phyloP scores from a whole-genome alignment of 192 early-diverging fungal genomes.

The Coemansia sp. region DNA sequence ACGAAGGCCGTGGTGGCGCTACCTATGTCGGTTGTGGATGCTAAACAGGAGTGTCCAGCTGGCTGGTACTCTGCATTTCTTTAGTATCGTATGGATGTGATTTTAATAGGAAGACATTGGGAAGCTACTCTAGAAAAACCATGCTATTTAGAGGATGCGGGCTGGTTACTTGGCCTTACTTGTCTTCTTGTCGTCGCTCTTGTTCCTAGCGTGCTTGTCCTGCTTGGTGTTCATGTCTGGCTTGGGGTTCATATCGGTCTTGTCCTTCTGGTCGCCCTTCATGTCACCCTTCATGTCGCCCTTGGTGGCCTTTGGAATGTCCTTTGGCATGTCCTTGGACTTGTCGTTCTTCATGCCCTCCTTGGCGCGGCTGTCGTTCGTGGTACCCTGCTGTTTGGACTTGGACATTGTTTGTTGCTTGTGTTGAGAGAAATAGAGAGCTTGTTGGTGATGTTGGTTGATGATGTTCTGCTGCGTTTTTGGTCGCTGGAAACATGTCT shows the following conservation, averaged over 20 bases:
- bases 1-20: slow-evolving; percentile 26
- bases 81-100: background rate
- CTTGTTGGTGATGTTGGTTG: background rate
- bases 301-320: background rate
- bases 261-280: slow-evolving; percentile 1
- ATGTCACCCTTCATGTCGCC: no score
- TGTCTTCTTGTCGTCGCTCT: slow-evolving; percentile 11
- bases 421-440: background rate
- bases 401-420: background rate
- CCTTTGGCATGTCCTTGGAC: slow-evolving; percentile 6
- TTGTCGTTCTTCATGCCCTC: slow-evolving; percentile 7
- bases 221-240: background rate
- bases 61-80: background rate
- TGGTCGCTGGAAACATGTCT: background rate
- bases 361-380: slow-evolving; percentile 4
- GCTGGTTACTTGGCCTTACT: background rate
- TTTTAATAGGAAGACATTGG: background rate
- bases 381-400: slow-evolving; percentile 8
- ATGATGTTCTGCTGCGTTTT: background rate
- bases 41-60: background rate
- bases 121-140: background rate
- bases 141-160: background rate
- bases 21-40: slow-evolving; percentile 17
- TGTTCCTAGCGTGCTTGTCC: slow-evolving; percentile 7
- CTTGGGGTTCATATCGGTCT: slow-evolving; percentile 2